Evolutionary conservation across 352 stramenopile genomes (phyloP), one percentile per base, ranked within the genome.

Genomic region (Pythium folliculosum): DNA sequence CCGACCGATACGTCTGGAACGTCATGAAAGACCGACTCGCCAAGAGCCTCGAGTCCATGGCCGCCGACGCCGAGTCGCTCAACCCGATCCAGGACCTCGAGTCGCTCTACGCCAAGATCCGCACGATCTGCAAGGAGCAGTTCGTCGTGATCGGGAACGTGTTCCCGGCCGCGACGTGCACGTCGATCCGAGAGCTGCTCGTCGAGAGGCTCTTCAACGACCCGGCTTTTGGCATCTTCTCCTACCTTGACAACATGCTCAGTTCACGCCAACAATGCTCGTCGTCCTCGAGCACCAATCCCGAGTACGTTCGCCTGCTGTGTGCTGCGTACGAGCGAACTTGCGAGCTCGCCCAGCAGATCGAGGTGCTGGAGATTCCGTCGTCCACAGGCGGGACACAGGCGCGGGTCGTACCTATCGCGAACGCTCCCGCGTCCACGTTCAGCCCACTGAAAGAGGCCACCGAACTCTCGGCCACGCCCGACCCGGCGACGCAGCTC

Each of bases 1-100:
- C 81, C 1, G 86, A 94, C 62, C 82, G 84, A 48, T 94, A 87
- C 49, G 84, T 94, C 32, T 94, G 86, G 86, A 94, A 94, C 57
- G 79, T 94, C 44, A 87, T 93, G 67, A 90, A 90, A 48, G 81
- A 92, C 32, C 72, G 69, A 12, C 69, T 94, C 12, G 77, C 80
- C 8, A 89, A 82, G 45, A 64, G 45, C 44, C 45, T 64, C 27
- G 57, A 64, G 16, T 30, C 73, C 81, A 65, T 43, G 53, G 45
- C 37, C 17, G 40, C 13, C 32, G 52, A 60, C 14, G 27, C 35
- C 32, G 25, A 65, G 13, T 85, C 81, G 1, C 48, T 86, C 5
- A 75, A 92, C 38, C 82, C 80, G 4, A 83, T 90, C 9, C 78
- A 90, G 32, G 86, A 92, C 44, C 59, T 94, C 30, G 80, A 89